Evolutionary conservation across 768 basidiomycete genomes (phyloP).

Genomic region (Melanogaster broomeanus): DNA sequence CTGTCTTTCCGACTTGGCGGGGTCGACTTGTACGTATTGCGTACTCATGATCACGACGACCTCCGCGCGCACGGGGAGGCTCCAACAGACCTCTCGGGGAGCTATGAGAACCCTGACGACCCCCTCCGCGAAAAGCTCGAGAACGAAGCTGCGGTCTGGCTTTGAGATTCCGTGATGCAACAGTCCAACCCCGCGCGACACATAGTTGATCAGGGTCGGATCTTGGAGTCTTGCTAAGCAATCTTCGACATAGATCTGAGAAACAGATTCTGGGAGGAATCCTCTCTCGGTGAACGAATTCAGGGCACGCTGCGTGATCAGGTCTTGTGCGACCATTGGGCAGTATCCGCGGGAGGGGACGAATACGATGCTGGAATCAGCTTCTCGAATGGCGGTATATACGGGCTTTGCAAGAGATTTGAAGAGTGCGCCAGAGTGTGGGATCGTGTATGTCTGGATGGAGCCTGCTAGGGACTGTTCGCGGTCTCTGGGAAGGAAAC

Average conservation of each 20-base stretch:
- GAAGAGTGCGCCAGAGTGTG: slow-evolving; percentile 83
- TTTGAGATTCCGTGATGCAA: slow-evolving; percentile 74
- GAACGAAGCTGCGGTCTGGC: slow-evolving; percentile 67
- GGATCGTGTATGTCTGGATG: slow-evolving; percentile 79
- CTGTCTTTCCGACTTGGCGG: slow-evolving; percentile 57
- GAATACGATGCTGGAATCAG: slow-evolving; percentile 72
- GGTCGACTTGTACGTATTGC: slow-evolving; percentile 67
- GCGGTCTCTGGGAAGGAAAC: slow-evolving; percentile 81
- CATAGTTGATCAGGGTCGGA: slow-evolving; percentile 60
- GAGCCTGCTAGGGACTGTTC: slow-evolving; percentile 73
- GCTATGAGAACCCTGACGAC: slow-evolving; percentile 79
- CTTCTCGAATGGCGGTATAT: slow-evolving; percentile 66
- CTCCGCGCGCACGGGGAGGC: slow-evolving; percentile 78
- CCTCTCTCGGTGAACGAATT: slow-evolving; percentile 69
- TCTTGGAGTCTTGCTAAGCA: slow-evolving; percentile 64
- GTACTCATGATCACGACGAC: slow-evolving; percentile 91
- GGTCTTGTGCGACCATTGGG: slow-evolving; percentile 68
- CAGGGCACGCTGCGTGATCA: slow-evolving; percentile 86
- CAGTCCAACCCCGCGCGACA: slow-evolving; percentile 86
- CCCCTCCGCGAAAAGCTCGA: slow-evolving; percentile 82
- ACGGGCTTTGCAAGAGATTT: slow-evolving; percentile 92
- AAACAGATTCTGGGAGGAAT: slow-evolving; percentile 56
- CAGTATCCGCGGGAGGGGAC: slow-evolving; percentile 86
- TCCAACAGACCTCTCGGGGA: slow-evolving; percentile 86
- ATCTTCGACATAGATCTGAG: slow-evolving; percentile 58